Evolutionary conservation across 805 yeast genomes (phyloP).

Genomic region (Ogataea salicorniae): DNA sequence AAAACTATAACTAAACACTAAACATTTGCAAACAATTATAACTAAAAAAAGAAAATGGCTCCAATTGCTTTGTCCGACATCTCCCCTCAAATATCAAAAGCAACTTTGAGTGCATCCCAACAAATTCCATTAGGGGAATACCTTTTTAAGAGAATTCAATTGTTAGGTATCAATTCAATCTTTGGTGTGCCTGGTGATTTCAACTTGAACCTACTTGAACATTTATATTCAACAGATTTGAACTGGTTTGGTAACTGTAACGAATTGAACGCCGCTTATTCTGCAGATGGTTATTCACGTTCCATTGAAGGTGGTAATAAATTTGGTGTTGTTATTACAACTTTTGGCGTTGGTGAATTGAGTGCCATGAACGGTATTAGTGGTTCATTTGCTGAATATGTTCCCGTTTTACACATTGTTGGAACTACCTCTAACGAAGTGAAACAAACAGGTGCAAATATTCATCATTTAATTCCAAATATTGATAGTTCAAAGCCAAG

Average conservation of each 20-base stretch:
- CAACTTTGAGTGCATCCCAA: not conserved
- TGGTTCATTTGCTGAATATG: slow-evolving; percentile 78
- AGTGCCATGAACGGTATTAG: slow-evolving; percentile 79
- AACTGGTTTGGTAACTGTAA: slow-evolving; percentile 83
- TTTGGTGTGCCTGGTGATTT: slow-evolving; percentile 83
- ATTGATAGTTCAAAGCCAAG: slow-evolving; percentile 40
- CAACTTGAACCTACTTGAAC: slow-evolving; percentile 63
- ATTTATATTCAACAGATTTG: slow-evolving; percentile 49
- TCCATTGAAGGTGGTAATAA: slow-evolving; percentile 36
- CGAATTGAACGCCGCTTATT: slow-evolving; percentile 84
- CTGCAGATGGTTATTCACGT: slow-evolving; percentile 86
- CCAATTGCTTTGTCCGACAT: slow-evolving; percentile 4
- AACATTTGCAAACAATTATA: no score
- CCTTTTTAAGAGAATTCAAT: slow-evolving; percentile 52
- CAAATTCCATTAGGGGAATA: slow-evolving; percentile 57
- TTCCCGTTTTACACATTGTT: slow-evolving; percentile 78
- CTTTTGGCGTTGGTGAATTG: slow-evolving; percentile 88
- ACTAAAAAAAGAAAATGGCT: slow-evolving; percentile 1
- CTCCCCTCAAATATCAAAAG: not conserved
- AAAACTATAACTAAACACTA: no score
- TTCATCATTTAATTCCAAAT: slow-evolving; percentile 61
- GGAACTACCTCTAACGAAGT: slow-evolving; percentile 57
- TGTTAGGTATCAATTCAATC: slow-evolving; percentile 51
- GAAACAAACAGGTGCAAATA: slow-evolving; percentile 26
- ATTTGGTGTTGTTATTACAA: slow-evolving; percentile 64